Conservation (phyloP, 1,284 basidiomycete species). For the Ustilago sp. region DNA sequence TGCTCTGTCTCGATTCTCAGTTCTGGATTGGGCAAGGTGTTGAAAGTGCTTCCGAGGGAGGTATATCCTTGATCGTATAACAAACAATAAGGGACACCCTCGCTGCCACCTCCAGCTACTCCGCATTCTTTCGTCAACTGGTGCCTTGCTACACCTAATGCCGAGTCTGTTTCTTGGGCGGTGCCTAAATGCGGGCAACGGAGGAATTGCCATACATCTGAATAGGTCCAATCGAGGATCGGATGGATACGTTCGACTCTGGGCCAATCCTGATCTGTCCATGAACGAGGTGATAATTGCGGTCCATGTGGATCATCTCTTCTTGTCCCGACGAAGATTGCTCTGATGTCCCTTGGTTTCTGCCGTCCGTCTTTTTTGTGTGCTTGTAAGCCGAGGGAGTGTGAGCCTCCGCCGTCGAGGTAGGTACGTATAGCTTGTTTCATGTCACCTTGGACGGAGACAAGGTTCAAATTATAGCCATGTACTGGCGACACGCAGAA, state of each 20-base stretch:
- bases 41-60: conserved; percentile 92
- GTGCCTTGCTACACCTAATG: conserved; percentile 56
- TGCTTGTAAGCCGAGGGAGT: conserved; percentile 7
- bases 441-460: conserved; percentile 84
- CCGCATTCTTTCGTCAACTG: conserved; percentile 14
- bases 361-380: neutral
- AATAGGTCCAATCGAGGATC: conserved; percentile 93
- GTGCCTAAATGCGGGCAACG: conserved; percentile 76
- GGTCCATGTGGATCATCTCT: conserved; percentile 87
- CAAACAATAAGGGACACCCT: conserved; percentile 76
- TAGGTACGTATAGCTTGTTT: conserved; percentile 82
- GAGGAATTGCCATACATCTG: conserved; percentile 89
- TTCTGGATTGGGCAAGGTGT: conserved; percentile 91
- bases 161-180: neutral
- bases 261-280: conserved; percentile 79
- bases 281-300: conserved; percentile 36
- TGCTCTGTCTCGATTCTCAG: conserved; percentile 71
- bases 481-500: conserved; percentile 71
- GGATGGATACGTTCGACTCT: conserved; percentile 90
- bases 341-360: conserved; percentile 73
- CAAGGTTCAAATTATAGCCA: conserved; percentile 84
- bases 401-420: conserved; percentile 71
- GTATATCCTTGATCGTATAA: conserved; percentile 97
- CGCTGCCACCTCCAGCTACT: conserved; percentile 32
- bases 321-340: conserved; percentile 89